Conservation (phyloP, 2,329 filamentous ascomycete species). For the Periconia macrospinosa region DNA sequence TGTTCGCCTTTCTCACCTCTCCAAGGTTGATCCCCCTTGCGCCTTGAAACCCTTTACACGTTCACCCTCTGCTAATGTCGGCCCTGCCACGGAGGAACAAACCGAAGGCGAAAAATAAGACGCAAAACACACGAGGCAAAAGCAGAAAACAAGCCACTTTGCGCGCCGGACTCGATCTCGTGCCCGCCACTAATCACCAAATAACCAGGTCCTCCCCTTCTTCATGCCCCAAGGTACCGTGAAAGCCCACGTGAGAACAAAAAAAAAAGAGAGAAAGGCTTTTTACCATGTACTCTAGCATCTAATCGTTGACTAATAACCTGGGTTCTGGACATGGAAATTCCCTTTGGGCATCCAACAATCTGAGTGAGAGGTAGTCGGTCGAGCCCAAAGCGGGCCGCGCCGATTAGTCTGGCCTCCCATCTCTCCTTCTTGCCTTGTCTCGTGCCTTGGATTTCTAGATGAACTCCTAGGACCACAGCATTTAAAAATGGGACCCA, state of each 20-base stretch:
- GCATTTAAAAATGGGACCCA: no score
- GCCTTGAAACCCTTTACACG: neutral
- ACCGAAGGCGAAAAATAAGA: neutral
- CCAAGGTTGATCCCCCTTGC: neutral
- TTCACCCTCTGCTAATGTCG: neutral
- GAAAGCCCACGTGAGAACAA: neutral
- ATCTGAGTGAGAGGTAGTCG: neutral
- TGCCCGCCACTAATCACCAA: no score
- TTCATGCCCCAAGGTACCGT: neutral
- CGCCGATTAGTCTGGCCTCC: constrained; percentile 10
- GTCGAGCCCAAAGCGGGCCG: constrained; percentile 24
- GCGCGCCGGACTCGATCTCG: no score
- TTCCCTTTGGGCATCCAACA: neutral
- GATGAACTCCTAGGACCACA: no score
- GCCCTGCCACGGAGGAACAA: neutral
- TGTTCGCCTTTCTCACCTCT: neutral
- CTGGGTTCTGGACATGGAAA: neutral
- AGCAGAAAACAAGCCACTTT: no score
- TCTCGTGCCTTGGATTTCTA: neutral
- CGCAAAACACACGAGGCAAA: no score
- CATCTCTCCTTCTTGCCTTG: neutral
- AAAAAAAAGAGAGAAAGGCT: neutral
- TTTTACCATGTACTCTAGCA: no score
- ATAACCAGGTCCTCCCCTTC: neutral
- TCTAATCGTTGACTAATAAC: neutral